Base-by-base conservation (phyloP, 108 stramenopile genomes). In the Stephanodiscus triporus region DNA sequence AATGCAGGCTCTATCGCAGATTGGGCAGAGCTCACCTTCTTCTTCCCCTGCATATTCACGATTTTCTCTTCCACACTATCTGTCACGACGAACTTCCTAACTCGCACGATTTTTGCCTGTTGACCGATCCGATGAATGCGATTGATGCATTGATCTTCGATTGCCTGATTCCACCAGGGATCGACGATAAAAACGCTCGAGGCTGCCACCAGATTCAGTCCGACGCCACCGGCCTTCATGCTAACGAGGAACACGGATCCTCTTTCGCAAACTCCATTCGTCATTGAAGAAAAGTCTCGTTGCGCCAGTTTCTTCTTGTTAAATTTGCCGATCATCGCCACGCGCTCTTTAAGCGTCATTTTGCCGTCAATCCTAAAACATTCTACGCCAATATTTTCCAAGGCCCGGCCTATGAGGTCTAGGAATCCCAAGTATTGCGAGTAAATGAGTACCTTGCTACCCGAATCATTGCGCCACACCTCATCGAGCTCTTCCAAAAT, bases 41-140 rank as follows among this genome's bases (percentile, higher is more conserved):
- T 95, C 37, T 86, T 77, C 48, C 54, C 54, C 65, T 95, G 94
- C 0, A 95, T 73, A 43, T 83, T 82, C 7, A 95, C 70, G 29
- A 95, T 95, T 38, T 87, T 88, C 45, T 92, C 91, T 70, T 95
- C 94, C 29, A 95, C 91, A 59, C 81, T 84, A 47, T 91, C 87
- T 10, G 48, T 55, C 16, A 95, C 91, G 51, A 87, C 80, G 68
- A 95, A 95, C 83, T 91, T 89, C 23, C 94, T 84, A 2, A 95
- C 91, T 34, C 90, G 82, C 0, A 95, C 86, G 10, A 85, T 60
- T 23, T 78, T 66, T 7, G 93, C 91, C 6, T 80, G 68, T 63
- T 95, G 94, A n/a, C 94, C 94, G 68, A 95, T 95, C 2, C 94
- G 85, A 68, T 92, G 94, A 38, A 92, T 90, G 23, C 91, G 84